Conservation (phyloP, 345 rosid genomes). For the Citrus maxima region DNA sequence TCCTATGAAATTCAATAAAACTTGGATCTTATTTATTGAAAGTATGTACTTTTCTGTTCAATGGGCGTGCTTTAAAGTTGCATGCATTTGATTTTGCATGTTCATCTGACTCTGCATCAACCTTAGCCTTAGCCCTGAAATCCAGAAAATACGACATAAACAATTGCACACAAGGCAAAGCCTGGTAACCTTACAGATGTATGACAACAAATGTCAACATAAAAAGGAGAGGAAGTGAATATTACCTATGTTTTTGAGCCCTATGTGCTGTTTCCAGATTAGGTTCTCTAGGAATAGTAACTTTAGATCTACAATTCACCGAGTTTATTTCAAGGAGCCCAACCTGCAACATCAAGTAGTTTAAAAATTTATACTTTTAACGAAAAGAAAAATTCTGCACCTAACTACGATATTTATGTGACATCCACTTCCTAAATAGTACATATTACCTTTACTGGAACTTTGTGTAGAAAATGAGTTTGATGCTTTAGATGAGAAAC, state of each 20-base stretch:
- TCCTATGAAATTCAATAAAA: constrained; percentile 2
- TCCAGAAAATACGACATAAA: constrained; percentile 12
- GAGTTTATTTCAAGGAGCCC: constrained; percentile 18
- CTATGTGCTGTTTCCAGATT: constrained; percentile 54
- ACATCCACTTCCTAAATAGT: background rate
- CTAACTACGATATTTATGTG: background rate
- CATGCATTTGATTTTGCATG: constrained; percentile 24
- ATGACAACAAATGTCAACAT: background rate
- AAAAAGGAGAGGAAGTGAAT: background rate
- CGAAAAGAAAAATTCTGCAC: background rate
- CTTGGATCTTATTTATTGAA: background rate
- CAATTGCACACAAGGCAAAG: background rate
- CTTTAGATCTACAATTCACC: constrained; percentile 22
- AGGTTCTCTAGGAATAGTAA: constrained; percentile 58
- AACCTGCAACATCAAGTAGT: constrained; percentile 26
- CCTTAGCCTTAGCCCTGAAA: constrained; percentile 48
- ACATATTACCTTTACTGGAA: constrained; percentile 32
- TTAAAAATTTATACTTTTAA: background rate
- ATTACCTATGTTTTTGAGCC: constrained; percentile 46
- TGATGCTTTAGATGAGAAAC: constrained; percentile 60
- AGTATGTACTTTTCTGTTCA: constrained; percentile 48
- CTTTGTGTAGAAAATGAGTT: constrained; percentile 53
- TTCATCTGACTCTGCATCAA: constrained; percentile 21
- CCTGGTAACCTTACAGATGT: background rate
- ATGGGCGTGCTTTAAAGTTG: constrained; percentile 38